Evolutionary conservation across 441 rosid genomes (phyloP), one percentile per base, ranked within the genome.

Genomic region (Raphanus hybrid): DNA sequence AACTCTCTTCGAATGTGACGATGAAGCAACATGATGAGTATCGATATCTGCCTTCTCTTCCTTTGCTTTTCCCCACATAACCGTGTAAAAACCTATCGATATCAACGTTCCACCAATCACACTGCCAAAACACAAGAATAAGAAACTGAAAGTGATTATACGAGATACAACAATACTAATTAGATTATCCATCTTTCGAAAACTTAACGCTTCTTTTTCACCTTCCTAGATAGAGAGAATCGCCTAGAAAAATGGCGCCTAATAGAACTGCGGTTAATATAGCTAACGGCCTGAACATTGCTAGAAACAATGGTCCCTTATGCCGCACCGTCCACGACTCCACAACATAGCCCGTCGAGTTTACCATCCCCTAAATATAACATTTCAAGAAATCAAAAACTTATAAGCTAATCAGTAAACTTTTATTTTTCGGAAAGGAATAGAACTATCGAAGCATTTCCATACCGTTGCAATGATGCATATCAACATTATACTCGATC

Each of bases 171-270:
- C 3, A 48, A 6, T 0, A 74, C 43, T 14, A 27, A 29, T 1
- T 64, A 16, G n/a, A 35, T 14, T 2, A 60, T 16, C 2, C 2
- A 55, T 43, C 1, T 70, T 35, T 26, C 15, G 16, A 73, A 5
- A 23, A 37, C 20, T 58, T 61, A 34, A 50, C 20, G 20, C 20
- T 18, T 18, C 20, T 18, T 18, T 59, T 11, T 67, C 12, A 86
- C 93, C 91, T 86, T 81, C 93, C 91, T 3, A 85, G 78, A 69
- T 82, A 72, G 12, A 89, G 86, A 61, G 84, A 78, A 54, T 89
- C 90, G 16, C 87, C 88, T 8, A 89, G 81, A 70, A 86, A 82
- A 8, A 76, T n/a, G 2, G 86, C 84, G 3, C 86, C 88, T 58
- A 80, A 43, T 10, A 74, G 18, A 1, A 80, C 63, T 3, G 90